Percentiles rank a stretch among this genome's conserved stretches.
Evolutionary conservation across 2,329 filamentous ascomycete species (phyloP).

Genomic region (Xylariaceae sp.): DNA sequence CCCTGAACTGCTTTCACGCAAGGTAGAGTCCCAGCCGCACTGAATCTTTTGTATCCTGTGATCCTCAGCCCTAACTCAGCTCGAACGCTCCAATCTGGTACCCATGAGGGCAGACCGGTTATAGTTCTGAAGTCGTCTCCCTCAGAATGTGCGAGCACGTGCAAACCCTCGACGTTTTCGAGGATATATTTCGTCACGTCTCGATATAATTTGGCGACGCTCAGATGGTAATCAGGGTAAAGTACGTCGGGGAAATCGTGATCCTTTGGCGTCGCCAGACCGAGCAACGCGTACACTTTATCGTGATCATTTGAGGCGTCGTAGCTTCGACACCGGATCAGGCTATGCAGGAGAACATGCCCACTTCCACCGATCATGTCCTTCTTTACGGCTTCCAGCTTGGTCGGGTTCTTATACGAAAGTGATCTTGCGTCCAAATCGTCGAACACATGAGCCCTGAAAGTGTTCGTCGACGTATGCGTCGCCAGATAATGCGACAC

Average conservation of each 20-base stretch:
- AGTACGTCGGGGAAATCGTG: slow-evolving; percentile 1
- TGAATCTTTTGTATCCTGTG: slow-evolving; percentile 14
- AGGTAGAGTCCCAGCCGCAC: slow-evolving; percentile 12
- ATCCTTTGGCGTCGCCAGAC: slow-evolving; percentile 4
- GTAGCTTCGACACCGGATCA: slow-evolving; percentile 17
- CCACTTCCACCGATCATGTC: not conserved
- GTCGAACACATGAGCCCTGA: slow-evolving; percentile 5
- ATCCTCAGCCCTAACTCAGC: slow-evolving; percentile 14
- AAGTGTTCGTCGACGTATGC: slow-evolving; percentile 8
- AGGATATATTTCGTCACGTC: slow-evolving; percentile 13
- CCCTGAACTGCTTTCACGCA: slow-evolving; percentile 6
- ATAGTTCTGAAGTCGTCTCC: slow-evolving; percentile 9
- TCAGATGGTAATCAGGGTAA: slow-evolving; percentile 10
- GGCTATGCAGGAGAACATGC: slow-evolving; percentile 10
- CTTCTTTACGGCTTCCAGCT: slow-evolving; percentile 10
- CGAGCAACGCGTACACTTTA: slow-evolving; percentile 16
- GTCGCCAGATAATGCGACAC: slow-evolving; percentile 11
- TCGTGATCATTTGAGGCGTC: slow-evolving; percentile 10
- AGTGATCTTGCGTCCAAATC: slow-evolving; percentile 1
- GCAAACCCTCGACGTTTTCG: slow-evolving; percentile 8
- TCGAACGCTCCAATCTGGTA: slow-evolving; percentile 16
- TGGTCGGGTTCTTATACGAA: slow-evolving; percentile 17
- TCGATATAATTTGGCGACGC: slow-evolving; percentile 10
- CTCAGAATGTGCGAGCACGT: slow-evolving; percentile 17
- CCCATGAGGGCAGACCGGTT: slow-evolving; percentile 13